Conservation (phyloP, 1,284 basidiomycete genomes). For the Marasmius tenuissimus region DNA sequence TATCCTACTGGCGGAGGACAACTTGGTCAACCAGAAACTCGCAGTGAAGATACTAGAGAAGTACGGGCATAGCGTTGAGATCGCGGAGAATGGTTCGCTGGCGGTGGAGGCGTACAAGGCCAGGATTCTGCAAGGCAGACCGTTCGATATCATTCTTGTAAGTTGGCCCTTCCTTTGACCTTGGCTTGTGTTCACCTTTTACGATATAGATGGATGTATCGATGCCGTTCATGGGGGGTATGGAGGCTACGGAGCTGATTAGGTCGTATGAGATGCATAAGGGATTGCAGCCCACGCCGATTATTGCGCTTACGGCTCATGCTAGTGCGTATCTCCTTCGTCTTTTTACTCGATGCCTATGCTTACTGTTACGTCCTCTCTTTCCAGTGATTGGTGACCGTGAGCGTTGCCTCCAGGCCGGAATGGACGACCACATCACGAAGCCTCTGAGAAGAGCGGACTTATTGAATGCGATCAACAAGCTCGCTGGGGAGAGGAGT, state of each 20-base stretch:
- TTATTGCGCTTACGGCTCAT: slow-evolving; percentile 94
- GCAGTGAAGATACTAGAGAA: slow-evolving; percentile 98
- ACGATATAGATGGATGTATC: slow-evolving; percentile 89
- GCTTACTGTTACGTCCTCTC: slow-evolving; percentile 20
- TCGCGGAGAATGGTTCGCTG: slow-evolving; percentile 95
- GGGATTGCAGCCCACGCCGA: slow-evolving; percentile 78
- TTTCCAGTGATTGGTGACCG: slow-evolving; percentile 91
- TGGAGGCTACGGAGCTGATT: slow-evolving; percentile 86
- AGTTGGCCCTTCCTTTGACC: slow-evolving; percentile 26
- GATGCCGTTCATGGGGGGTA: slow-evolving; percentile 96
- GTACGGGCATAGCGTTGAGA: slow-evolving; percentile 94
- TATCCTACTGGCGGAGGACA: slow-evolving; percentile 97
- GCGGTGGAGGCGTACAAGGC: slow-evolving; percentile 89
- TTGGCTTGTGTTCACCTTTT: background rate
- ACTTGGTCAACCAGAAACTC: slow-evolving; percentile 96
- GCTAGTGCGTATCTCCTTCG: slow-evolving; percentile 59
- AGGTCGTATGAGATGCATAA: slow-evolving; percentile 80
- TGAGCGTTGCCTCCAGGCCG: slow-evolving; percentile 89
- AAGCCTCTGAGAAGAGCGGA: slow-evolving; percentile 78
- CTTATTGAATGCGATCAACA: slow-evolving; percentile 75
- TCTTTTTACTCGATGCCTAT: background rate
- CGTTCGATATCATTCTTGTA: slow-evolving; percentile 87
- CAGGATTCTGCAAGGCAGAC: slow-evolving; percentile 66
- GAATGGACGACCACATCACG: slow-evolving; percentile 79
- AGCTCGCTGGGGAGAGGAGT: slow-evolving; percentile 50